Base-by-base conservation (phyloP, 2,329 filamentous ascomycete genomes). In the Aspergillus sp. region DNA sequence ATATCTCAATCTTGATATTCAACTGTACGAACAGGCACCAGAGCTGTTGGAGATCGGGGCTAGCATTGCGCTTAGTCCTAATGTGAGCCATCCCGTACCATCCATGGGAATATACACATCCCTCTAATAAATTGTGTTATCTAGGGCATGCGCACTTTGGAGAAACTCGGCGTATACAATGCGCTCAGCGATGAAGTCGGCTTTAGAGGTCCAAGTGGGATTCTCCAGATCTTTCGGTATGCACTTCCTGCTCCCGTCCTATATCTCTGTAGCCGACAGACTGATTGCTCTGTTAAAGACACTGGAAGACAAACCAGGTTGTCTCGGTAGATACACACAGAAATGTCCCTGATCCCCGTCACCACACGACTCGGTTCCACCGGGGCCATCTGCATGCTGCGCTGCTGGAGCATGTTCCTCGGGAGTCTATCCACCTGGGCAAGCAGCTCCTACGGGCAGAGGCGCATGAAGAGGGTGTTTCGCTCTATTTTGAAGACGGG, bases 311-410 rank as follows among this genome's bases (percentile, higher is more conserved):
- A 0, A 72, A 80, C 59, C 78, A 81, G 52, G 71, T 79, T 2
- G 70, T 80, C 48, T 79, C 76, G 0, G 75, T 74, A 0, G 79
- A 81, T 30, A 44, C 53, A 1, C 53, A 49, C 15, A 18, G 15
- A 2, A 17, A 48, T 56, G 68, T 73, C 11, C 69, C 77, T 1
- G 66, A 73, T 20, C 60, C 63, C 2, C 71, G 69, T 15, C 76
- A 80, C 57, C 67, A 71, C 48, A 81, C 78, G 0, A 72, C 79
- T 0, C 74, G 78, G 9, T 81, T 80, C 53, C 77, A 81, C 53
- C 71, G 81, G 2, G 76, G 76, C 1, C 81, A 83, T 65, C 68
- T 84, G 12, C 80, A 83, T 51, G 71, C 77, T 42, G 78, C 80
- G 4, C 70, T 83, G 1, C 69, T 79, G 2, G 69, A 76, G 24